Conservation (phyloP, 2,329 filamentous ascomycete species). For the Fusarium graminum region DNA sequence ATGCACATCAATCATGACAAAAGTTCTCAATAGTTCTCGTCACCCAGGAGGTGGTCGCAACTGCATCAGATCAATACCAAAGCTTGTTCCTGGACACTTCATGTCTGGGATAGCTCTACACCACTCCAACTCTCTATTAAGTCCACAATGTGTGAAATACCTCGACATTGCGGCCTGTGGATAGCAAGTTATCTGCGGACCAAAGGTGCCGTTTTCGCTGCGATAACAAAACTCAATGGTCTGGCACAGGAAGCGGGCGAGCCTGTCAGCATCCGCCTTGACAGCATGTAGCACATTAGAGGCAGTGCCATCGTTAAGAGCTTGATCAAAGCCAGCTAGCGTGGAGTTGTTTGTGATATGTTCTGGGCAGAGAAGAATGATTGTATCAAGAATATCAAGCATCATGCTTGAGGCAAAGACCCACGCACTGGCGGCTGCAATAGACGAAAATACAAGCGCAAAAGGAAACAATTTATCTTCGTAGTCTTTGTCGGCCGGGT, state of each 20-base stretch:
- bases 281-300: neutral
- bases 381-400: slow-evolving; percentile 7
- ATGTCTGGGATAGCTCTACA: slow-evolving; percentile 5
- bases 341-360: rapidly evolving
- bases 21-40: neutral
- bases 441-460: neutral
- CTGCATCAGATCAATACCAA: slow-evolving; percentile 21
- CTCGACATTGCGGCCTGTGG: neutral
- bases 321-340: rapidly evolving
- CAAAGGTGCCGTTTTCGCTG: slow-evolving; percentile 19
- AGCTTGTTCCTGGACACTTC: neutral
- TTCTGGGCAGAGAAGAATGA: neutral
- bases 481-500: neutral
- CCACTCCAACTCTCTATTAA: slow-evolving; percentile 6
- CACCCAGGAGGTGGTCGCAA: neutral
- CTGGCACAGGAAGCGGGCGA: slow-evolving; percentile 12
- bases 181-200: slow-evolving; percentile 22
- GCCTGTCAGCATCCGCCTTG: neutral
- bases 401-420: slow-evolving; percentile 7
- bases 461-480: slow-evolving; percentile 13
- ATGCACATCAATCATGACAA: no score
- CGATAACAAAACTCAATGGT: slow-evolving; percentile 21
- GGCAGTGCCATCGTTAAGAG: rapidly evolving
- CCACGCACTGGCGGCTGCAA: neutral
- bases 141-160: neutral